These are phyloP conservation scores for Thyridium curvatum DNA, from an alignment of 2,329 filamentous ascomycete species.

Conservation along the genomic window DNA sequence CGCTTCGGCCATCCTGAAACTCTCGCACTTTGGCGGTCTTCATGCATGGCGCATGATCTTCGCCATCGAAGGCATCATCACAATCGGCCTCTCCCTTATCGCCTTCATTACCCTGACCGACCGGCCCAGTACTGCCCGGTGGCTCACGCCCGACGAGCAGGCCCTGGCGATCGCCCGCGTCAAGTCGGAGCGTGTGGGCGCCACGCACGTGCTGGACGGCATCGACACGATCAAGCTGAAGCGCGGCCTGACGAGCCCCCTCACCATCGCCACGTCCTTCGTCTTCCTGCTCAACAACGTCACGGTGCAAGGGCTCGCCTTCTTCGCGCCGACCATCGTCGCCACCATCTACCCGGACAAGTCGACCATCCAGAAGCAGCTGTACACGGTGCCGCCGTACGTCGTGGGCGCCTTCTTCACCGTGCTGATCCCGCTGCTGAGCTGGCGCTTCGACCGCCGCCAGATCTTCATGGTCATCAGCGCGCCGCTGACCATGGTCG, in stretches of 20 bases:
- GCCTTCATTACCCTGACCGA: conserved; percentile 62
- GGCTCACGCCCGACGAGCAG: conserved; percentile 56
- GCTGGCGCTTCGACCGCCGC: conserved; percentile 50
- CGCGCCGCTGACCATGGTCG: conserved; percentile 58
- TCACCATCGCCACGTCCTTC: conserved; percentile 37
- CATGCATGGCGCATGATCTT: conserved; percentile 61
- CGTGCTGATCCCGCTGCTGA: conserved; percentile 47
- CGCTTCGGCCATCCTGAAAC: conserved; percentile 49
- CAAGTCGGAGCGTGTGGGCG: conserved; percentile 50
- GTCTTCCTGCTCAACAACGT: conserved; percentile 60
- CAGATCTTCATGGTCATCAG: conserved; percentile 48
- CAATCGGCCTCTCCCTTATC: conserved; percentile 58
- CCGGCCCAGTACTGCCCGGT: conserved; percentile 53
- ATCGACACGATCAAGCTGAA: conserved; percentile 37
- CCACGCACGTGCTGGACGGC: conserved; percentile 50
- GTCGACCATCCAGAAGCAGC: conserved; percentile 53
- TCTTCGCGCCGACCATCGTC: conserved; percentile 65
- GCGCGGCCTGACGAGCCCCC: conserved; percentile 55
- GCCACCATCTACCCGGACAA: conserved; percentile 55
- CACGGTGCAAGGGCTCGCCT: conserved; percentile 63
- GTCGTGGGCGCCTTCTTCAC: conserved; percentile 57
- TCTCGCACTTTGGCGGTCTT: conserved; percentile 52
- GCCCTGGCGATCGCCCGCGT: conserved; percentile 53
- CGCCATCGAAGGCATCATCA: conserved; percentile 64
- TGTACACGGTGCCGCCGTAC: conserved; percentile 63